Conservation (phyloP, 257 asterid genomes). For the Oldenlandia corymbosa region DNA sequence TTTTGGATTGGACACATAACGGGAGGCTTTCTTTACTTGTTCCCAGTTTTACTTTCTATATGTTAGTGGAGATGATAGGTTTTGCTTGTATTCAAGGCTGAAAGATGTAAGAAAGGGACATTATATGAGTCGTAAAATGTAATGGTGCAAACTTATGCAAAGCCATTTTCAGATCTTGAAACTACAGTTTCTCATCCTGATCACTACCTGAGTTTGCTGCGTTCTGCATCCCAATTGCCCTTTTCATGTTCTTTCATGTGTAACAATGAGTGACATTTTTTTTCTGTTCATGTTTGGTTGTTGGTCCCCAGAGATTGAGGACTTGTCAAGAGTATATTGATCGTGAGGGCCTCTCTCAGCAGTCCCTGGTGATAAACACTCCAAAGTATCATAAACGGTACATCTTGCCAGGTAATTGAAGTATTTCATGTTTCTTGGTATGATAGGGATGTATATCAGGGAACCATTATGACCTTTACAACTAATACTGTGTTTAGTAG, state of each 20-base stretch:
- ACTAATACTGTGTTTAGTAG: conserved; percentile 43
- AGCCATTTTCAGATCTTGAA: background rate
- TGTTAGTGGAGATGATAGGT: background rate
- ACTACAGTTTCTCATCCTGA: background rate
- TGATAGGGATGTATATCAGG: background rate
- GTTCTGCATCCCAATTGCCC: background rate
- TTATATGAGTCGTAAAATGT: background rate
- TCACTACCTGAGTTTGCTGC: too few relatives aligned
- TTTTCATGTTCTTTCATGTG: background rate
- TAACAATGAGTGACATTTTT: background rate
- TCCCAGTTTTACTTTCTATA: background rate
- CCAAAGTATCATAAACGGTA: conserved; percentile 81
- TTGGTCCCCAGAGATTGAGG: conserved; percentile 53
- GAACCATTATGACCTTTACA: background rate
- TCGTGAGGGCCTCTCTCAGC: conserved; percentile 87
- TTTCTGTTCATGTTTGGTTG: conserved; percentile 17
- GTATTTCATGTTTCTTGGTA: background rate
- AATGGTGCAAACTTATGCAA: background rate
- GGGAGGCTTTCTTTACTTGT: background rate
- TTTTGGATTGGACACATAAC: too few relatives aligned
- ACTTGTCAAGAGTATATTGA: conserved; percentile 82
- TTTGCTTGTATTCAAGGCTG: background rate
- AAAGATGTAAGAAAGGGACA: background rate
- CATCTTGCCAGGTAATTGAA: conserved; percentile 67
- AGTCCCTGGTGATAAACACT: conserved; percentile 72